These are phyloP conservation scores for Tillandsia leiboldiana DNA, from an alignment of 176 grass and related monocot genomes.

Conservation along the genomic window DNA sequence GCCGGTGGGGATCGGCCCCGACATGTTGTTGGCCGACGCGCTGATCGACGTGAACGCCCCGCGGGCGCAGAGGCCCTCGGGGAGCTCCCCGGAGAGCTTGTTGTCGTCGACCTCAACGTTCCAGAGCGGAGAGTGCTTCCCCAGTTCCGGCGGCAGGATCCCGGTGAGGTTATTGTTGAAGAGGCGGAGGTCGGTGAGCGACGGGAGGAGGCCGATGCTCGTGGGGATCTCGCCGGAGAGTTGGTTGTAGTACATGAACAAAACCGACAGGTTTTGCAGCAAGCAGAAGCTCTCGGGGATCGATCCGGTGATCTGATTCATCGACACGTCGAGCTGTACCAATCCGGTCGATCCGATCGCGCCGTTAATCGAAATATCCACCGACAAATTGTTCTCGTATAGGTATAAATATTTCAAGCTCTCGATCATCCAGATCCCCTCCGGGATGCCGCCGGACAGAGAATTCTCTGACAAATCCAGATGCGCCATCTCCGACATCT, in stretches of 20 bases:
- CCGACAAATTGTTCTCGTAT: slow-evolving; percentile 13
- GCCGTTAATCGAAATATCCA: slow-evolving; percentile 16
- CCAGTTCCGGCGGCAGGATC: slow-evolving; percentile 47
- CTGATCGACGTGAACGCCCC: slow-evolving; percentile 8
- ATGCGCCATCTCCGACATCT: slow-evolving; percentile 9
- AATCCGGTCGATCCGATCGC: slow-evolving; percentile 28
- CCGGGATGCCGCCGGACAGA: slow-evolving; percentile 45
- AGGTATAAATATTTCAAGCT: slow-evolving; percentile 18
- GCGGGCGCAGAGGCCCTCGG: slow-evolving; percentile 35
- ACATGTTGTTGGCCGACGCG: slow-evolving; percentile 33
- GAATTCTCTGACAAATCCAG: slow-evolving; percentile 25
- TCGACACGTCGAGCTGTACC: slow-evolving; percentile 15
- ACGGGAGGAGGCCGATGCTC: slow-evolving; percentile 43
- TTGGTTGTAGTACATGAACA: slow-evolving; percentile 28
- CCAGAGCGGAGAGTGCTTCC: slow-evolving; percentile 29
- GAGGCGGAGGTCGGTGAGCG: slow-evolving; percentile 10
- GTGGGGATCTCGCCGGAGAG: slow-evolving; percentile 66
- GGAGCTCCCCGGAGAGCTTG: slow-evolving; percentile 41
- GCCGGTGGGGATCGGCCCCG: slow-evolving; percentile 41
- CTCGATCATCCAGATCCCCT: slow-evolving; percentile 43
- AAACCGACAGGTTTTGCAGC: slow-evolving; percentile 18
- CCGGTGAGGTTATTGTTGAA: slow-evolving; percentile 39
- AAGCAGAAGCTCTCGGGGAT: slow-evolving; percentile 49
- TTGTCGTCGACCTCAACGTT: slow-evolving; percentile 26
- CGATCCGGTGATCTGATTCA: slow-evolving; percentile 38